These are phyloP conservation scores for Penicillium paneum DNA, from an alignment of 2,329 filamentous ascomycete genomes.

Conservation along the genomic window DNA sequence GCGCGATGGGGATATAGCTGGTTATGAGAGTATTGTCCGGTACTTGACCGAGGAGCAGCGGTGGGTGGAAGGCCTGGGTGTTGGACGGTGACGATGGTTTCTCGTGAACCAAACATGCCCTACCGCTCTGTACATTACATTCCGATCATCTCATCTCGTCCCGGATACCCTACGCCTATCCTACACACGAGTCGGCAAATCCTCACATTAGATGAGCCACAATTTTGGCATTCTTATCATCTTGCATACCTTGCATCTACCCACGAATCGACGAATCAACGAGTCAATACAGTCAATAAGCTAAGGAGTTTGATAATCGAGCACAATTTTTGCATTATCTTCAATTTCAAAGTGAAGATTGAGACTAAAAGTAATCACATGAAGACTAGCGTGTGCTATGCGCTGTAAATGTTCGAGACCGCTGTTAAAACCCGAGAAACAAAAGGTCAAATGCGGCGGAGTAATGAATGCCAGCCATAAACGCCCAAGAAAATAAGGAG, in stretches of 20 bases:
- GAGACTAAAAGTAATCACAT: slow-evolving; percentile 12
- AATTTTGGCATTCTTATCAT: slow-evolving; percentile 2
- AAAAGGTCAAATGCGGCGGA: background rate
- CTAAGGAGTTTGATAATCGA: background rate
- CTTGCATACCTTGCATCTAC: background rate
- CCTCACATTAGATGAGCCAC: background rate
- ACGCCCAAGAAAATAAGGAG: slow-evolving; percentile 15
- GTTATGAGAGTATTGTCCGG: slow-evolving; percentile 47
- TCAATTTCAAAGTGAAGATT: slow-evolving; percentile 1
- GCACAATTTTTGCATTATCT: slow-evolving; percentile 5
- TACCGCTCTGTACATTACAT: slow-evolving; percentile 2
- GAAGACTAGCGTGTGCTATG: slow-evolving; percentile 2
- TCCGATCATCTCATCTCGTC: background rate
- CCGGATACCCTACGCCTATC: background rate
- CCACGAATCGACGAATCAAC: background rate
- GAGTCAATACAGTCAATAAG: background rate
- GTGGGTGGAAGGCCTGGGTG: slow-evolving; percentile 36
- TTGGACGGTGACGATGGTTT: slow-evolving; percentile 8
- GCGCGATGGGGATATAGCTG: slow-evolving; percentile 44
- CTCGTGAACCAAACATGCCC: background rate
- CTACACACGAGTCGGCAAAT: background rate
- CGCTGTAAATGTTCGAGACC: slow-evolving; percentile 2
- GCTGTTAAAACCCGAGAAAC: background rate
- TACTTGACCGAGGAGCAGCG: slow-evolving; percentile 49
- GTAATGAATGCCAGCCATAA: background rate